Conservation (phyloP, 257 asterid species). For the Eucommia ulmoides region DNA sequence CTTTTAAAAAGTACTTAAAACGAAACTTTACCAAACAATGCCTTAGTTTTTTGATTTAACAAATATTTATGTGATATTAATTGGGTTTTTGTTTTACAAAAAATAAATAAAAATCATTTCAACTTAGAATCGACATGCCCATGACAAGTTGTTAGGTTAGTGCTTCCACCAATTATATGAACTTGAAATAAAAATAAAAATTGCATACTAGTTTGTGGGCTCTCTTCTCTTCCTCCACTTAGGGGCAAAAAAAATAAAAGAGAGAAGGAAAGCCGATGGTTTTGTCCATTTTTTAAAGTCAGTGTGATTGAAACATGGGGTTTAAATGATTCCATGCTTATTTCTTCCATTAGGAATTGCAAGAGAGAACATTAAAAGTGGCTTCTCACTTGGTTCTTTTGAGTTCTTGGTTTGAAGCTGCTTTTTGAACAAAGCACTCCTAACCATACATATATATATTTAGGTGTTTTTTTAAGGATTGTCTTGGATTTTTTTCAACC, state of each 20-base stretch:
- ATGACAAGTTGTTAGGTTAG: constrained; percentile 12
- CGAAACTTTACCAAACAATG: too few species aligned
- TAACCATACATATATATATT: constrained; percentile 6
- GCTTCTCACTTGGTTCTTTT: constrained; percentile 15
- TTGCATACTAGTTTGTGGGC: constrained; percentile 23
- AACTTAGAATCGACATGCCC: constrained; percentile 7
- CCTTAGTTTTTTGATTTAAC: too few species aligned
- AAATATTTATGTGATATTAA: too few species aligned
- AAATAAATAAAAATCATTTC: too few species aligned
- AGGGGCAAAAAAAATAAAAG: constrained; percentile 15
- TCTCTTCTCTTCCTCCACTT: constrained; percentile 34
- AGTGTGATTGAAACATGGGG: constrained; percentile 8
- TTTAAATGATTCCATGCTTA: constrained; percentile 25
- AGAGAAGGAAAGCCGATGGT: constrained; percentile 23
- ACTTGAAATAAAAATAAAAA: constrained; percentile 8
- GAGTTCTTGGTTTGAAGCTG: constrained; percentile 8
- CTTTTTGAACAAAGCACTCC: constrained; percentile 24
- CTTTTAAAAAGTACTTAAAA: too few species aligned
- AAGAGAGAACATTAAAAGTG: constrained; percentile 35
- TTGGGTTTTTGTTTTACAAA: too few species aligned
- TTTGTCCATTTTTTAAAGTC: constrained; percentile 10
- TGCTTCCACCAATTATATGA: constrained; percentile 14
- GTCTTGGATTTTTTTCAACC: too few species aligned
- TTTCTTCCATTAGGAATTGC: constrained; percentile 16
- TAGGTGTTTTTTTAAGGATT: too few species aligned